These are phyloP conservation scores for Saururus chinensis DNA, from an alignment of 164 flowering plant species.

Conservation along the genomic window DNA sequence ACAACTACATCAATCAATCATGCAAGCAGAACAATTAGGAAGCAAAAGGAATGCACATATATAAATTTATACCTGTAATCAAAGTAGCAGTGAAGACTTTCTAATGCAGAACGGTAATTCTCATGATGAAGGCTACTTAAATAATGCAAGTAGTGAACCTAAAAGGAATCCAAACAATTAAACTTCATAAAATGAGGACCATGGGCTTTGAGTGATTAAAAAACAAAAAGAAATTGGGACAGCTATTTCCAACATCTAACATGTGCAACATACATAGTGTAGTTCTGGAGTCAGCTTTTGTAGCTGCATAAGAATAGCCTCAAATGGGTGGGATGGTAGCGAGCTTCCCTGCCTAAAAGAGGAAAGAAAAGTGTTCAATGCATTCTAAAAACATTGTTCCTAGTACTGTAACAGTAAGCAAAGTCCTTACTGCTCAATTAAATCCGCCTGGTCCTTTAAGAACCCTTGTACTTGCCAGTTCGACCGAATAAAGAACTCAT, in stretches of 20 bases:
- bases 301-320: constrained; percentile 51
- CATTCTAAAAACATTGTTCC: not conserved
- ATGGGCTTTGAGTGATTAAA: not conserved
- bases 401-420: not conserved
- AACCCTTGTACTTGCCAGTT: constrained; percentile 93
- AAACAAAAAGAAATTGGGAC: not conserved
- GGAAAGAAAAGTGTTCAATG: constrained; percentile 2
- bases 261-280: constrained; percentile 57
- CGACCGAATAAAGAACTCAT: constrained; percentile 50
- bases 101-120: constrained; percentile 73
- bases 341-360: constrained; percentile 54
- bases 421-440: constrained; percentile 58
- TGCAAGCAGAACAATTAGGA: too few relatives aligned
- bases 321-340: constrained; percentile 59
- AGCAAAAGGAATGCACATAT: too few relatives aligned
- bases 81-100: constrained; percentile 81
- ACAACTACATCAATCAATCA: too few relatives aligned
- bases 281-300: constrained; percentile 84
- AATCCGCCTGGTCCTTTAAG: constrained; percentile 69
- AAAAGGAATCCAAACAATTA: constrained; percentile 5
- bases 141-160: constrained; percentile 86
- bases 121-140: constrained; percentile 77
- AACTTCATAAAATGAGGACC: not conserved
- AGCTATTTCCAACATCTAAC: not conserved
- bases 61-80: constrained; percentile 61